Base-by-base conservation (phyloP, 2,329 filamentous ascomycete species). In the Aspergillus sp. region DNA sequence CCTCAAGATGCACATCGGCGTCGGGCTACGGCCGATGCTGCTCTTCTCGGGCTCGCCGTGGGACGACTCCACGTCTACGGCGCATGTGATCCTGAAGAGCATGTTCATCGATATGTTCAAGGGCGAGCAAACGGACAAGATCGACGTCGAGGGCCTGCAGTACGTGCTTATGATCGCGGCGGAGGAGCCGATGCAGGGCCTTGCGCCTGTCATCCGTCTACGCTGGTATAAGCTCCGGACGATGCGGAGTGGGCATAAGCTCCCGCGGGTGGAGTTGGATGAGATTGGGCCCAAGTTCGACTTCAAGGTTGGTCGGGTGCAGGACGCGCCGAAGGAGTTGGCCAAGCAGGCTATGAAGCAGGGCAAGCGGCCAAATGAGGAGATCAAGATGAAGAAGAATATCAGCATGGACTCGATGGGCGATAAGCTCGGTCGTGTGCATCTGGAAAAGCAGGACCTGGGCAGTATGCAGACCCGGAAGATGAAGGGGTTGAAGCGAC, bases 401-500 rank as follows among this genome's bases (percentile, higher is more conserved):
- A 81, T 98, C 49, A 75, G 78, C 34, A 93, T 83, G 36, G 88
- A 96, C 59, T 64, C 79, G 26, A 86, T 98, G 66, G 91, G 91
- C 57, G 91, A 98, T 64, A 96, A 96, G 79, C 72, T 96, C 43
- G 91, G 89, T 42, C 80, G 86, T 48, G 82, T 98, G 42, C 91
- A 98, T 60, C 64, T 93, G 39, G 86, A 83, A 53, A 86, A 81
- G 67, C 86, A 95, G 64, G 86, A 98, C 64, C 72, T 98, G 37
- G 72, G 70, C 54, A 75, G 82, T 49, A 63, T 98, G 61, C 91
- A 98, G 70, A 93, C 88, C 33, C 80, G 91, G 55, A 98, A 98
- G 77, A 96, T 98, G 88, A 98, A 98, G 78, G 91, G 88, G 46
- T 63, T 98, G 47, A 98, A 96, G 75, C 74, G 91, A 45, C 78